Evolutionary conservation across 495 filamentous ascomycete species (phyloP).

Genomic region (Astrocystis sublimbata): DNA sequence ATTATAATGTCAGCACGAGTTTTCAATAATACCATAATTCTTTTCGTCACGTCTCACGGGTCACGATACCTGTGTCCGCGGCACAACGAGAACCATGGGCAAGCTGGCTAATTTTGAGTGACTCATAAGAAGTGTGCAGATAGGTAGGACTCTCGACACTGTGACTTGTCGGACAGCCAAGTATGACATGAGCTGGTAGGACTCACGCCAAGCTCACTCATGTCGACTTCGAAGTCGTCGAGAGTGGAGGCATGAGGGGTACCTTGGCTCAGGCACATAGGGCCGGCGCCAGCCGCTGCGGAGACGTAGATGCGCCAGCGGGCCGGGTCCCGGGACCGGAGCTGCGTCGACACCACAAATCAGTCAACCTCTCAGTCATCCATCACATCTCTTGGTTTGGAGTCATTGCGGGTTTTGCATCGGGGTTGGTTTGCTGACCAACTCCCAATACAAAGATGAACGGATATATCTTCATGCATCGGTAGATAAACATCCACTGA

Average conservation of each 20-base stretch:
- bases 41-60: too few relatives aligned
- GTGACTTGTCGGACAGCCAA: not conserved
- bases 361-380: not conserved
- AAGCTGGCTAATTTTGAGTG: not conserved
- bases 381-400: not conserved
- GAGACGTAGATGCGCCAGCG: not conserved
- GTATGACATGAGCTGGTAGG: not conserved
- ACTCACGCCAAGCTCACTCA: not conserved
- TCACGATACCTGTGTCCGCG: too few relatives aligned
- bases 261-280: not conserved
- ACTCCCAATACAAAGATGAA: too few relatives aligned
- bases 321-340: conserved; percentile 7
- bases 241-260: conserved; percentile 6
- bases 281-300: not conserved
- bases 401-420: not conserved
- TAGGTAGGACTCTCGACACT: not conserved
- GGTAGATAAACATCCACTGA: too few relatives aligned
- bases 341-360: not conserved
- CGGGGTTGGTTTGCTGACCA: too few relatives aligned
- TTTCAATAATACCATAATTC: too few relatives aligned
- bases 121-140: not conserved
- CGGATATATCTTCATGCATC: too few relatives aligned
- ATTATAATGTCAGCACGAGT: too few relatives aligned
- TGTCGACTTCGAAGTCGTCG: not conserved
- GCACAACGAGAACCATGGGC: too few relatives aligned